Evolutionary conservation across 2,329 filamentous ascomycete genomes (phyloP).

Genomic region (Emydomyces testavorans): DNA sequence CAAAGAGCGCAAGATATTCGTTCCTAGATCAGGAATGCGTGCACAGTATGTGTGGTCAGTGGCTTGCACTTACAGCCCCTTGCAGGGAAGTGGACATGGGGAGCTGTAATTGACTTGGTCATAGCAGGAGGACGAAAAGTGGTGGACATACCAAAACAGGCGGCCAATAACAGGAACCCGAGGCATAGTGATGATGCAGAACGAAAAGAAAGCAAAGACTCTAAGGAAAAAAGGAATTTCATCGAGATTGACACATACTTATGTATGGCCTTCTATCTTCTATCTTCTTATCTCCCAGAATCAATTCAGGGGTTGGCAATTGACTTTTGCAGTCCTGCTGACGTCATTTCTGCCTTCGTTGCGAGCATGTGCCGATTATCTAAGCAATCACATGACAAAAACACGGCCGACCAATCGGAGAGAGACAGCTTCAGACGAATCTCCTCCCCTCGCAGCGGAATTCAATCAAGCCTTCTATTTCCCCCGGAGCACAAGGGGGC

Average conservation of each 20-base stretch:
- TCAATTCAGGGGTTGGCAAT: too few species aligned
- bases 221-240: not conserved
- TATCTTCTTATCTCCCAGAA: too few species aligned
- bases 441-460: too few species aligned
- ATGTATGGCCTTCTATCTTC: too few species aligned
- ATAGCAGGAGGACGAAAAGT: not conserved
- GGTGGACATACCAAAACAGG: slow-evolving; percentile 42
- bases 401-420: not conserved
- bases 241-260: too few species aligned
- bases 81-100: not conserved
- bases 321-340: not conserved
- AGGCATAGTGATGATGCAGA: slow-evolving; percentile 30
- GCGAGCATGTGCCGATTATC: not conserved
- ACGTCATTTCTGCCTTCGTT: not conserved
- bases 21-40: slow-evolving; percentile 41
- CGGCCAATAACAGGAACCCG: slow-evolving; percentile 53
- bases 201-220: not conserved
- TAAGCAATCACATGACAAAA: not conserved
- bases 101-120: not conserved
- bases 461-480: too few species aligned
- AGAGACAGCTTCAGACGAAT: not conserved
- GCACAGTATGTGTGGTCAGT: not conserved
- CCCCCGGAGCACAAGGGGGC: too few species aligned
- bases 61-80: not conserved
- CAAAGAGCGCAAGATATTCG: slow-evolving; percentile 78